Evolutionary conservation across 1,139 yeast species (phyloP).

Genomic region (Geotrichum cucujoidarum): DNA sequence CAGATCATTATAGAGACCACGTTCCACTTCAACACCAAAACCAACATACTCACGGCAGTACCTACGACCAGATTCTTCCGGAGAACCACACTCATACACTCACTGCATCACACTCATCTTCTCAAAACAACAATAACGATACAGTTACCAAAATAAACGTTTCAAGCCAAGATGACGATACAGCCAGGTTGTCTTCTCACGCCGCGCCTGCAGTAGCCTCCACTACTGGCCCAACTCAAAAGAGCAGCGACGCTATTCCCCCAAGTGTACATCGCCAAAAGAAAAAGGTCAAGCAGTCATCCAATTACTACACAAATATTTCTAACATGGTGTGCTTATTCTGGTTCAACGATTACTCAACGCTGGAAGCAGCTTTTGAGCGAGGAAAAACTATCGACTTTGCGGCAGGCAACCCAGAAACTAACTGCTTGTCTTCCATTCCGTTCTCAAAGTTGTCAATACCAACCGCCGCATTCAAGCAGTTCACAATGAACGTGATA

Average conservation of each 20-base stretch:
- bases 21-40: background rate
- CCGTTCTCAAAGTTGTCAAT: conserved; percentile 20
- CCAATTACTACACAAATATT: conserved; percentile 26
- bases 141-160: background rate
- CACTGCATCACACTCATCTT: background rate
- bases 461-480: conserved; percentile 25
- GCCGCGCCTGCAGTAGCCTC: too few relatives aligned
- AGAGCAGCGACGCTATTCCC: background rate
- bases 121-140: background rate
- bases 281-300: conserved; percentile 4
- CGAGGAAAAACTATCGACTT: conserved; percentile 19
- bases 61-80: background rate
- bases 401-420: background rate
- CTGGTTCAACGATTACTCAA: conserved; percentile 30
- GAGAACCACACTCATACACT: conserved; percentile 1
- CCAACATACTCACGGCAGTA: background rate
- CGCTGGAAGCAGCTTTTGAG: conserved; percentile 21
- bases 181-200: background rate
- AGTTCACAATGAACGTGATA: conserved; percentile 31
- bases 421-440: background rate
- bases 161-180: background rate
- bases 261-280: conserved; percentile 4
- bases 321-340: conserved; percentile 34
- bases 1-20: background rate
- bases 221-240: background rate